phyloP scores from a whole-genome alignment of 305 asterid species.

The Fraxinus nigra region DNA sequence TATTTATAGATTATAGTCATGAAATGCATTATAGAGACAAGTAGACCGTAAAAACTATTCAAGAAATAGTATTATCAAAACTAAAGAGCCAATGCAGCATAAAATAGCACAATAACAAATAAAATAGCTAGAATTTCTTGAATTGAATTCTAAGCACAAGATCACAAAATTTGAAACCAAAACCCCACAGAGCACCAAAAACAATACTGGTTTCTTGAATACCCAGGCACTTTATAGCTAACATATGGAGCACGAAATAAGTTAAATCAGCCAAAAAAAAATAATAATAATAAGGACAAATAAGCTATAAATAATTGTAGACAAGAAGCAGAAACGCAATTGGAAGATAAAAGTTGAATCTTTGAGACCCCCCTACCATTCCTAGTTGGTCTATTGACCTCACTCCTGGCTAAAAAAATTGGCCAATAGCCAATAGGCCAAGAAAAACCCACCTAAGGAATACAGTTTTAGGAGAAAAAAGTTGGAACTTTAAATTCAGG shows the following conservation, averaged over 20 bases:
- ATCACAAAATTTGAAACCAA: too few species aligned
- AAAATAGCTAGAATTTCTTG: too few species aligned
- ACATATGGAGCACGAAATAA: too few species aligned
- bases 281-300: not conserved
- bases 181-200: too few species aligned
- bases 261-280: not conserved
- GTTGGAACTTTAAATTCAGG: not conserved
- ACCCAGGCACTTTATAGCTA: too few species aligned
- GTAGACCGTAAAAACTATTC: not conserved
- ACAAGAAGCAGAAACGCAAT: constrained; percentile 36
- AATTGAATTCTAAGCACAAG: too few species aligned
- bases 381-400: constrained; percentile 26
- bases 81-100: too few species aligned
- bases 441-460: constrained; percentile 9
- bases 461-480: not conserved
- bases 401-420: constrained; percentile 21
- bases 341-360: constrained; percentile 29
- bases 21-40: not conserved
- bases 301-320: constrained; percentile 40
- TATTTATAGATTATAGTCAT: too few species aligned
- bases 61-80: too few species aligned
- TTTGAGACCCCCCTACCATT: constrained; percentile 45
- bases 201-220: too few species aligned
- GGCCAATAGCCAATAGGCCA: constrained; percentile 19
- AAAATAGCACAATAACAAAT: too few species aligned